phyloP scores from a whole-genome alignment of 805 yeast species.

The Debaryomyces maramus region DNA sequence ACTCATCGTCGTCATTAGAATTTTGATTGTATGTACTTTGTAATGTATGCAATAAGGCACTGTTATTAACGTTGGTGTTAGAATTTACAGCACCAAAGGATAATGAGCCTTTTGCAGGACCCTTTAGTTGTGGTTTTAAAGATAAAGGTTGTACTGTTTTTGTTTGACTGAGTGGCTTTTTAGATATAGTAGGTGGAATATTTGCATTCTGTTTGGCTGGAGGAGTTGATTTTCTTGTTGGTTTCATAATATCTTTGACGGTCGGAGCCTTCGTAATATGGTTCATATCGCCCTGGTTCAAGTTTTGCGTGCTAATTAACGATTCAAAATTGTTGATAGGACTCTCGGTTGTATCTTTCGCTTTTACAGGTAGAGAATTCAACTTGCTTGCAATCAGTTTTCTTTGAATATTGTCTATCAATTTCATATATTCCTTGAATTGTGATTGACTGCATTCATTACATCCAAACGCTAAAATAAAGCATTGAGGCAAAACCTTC shows the following conservation, averaged over 20 bases:
- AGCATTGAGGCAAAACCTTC: constrained; percentile 30
- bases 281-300: constrained; percentile 23
- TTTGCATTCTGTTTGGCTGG: constrained; percentile 5
- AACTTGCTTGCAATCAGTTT: constrained; percentile 20
- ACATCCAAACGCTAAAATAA: constrained; percentile 37
- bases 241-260: constrained; percentile 22
- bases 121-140: constrained; percentile 5
- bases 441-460: constrained; percentile 36
- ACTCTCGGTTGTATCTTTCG: neutral
- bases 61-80: constrained; percentile 11
- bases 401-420: constrained; percentile 22
- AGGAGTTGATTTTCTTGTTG: constrained; percentile 10
- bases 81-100: constrained; percentile 26
- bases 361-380: constrained; percentile 15
- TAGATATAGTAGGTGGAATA: constrained; percentile 2
- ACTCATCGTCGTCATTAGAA: constrained; percentile 23
- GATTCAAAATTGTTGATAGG: constrained; percentile 23
- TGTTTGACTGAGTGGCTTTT: no score
- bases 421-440: constrained; percentile 28
- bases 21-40: constrained; percentile 21
- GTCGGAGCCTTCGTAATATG: constrained; percentile 23
- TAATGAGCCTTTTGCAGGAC: constrained; percentile 5
- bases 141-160: neutral
- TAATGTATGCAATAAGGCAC: constrained; percentile 22
- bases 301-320: constrained; percentile 29